Evolutionary conservation across 2,329 filamentous ascomycete genomes (phyloP).

Genomic region (Ciborinia camelliae): DNA sequence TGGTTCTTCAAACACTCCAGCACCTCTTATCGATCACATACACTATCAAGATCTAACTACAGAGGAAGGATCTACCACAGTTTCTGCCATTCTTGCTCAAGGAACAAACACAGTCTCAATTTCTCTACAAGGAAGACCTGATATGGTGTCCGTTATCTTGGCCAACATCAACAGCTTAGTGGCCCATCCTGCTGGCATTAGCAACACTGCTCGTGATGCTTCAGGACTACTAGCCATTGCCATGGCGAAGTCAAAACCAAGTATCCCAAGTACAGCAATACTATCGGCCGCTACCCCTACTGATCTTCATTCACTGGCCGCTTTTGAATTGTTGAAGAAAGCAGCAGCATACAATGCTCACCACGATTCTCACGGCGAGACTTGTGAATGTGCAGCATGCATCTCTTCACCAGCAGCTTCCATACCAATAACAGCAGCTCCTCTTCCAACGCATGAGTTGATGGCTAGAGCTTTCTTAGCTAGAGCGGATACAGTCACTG

Average conservation of each 20-base stretch:
- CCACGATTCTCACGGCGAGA: constrained; percentile 5
- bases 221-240: constrained; percentile 17
- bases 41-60: not conserved
- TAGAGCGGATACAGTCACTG: constrained; percentile 9
- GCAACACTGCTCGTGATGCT: constrained; percentile 14
- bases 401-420: not conserved
- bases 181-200: constrained; percentile 5
- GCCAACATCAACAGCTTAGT: constrained; percentile 16
- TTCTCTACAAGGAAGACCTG: constrained; percentile 12
- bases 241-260: constrained; percentile 12
- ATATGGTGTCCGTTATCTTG: constrained; percentile 15
- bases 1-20: not conserved
- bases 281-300: not conserved
- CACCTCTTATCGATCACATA: not conserved
- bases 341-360: not conserved
- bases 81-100: constrained; percentile 14
- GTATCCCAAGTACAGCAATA: not conserved
- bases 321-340: constrained; percentile 17
- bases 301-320: constrained; percentile 14
- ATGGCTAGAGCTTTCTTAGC: constrained; percentile 10
- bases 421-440: constrained; percentile 8
- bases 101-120: constrained; percentile 17
- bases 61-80: constrained; percentile 8
- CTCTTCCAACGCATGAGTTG: constrained; percentile 7
- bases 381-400: constrained; percentile 15